Base-by-base conservation (phyloP, 768 basidiomycete genomes). In the Russula foetens region DNA sequence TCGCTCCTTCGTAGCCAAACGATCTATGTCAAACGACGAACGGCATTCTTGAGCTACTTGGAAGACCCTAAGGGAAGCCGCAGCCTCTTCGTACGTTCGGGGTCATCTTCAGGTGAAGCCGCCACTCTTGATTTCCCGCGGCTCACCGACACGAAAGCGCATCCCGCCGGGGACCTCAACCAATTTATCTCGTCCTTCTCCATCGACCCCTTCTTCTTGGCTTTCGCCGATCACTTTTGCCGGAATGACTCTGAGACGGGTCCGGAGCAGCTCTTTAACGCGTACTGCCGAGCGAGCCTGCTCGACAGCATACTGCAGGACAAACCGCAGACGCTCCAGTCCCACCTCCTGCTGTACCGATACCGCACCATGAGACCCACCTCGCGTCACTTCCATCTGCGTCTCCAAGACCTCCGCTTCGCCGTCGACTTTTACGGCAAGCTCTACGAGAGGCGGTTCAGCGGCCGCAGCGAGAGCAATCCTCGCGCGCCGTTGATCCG, bases 51-150 rank as follows among this genome's bases (percentile, higher is more conserved):
- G 47, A 91, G 90, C 69, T 99, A 98, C 69, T 87, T 86, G 5
- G 90, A 94, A 65, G 97, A 98, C 71, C 92, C 97, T 0, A 84
- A 90, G 65, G 96, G 96, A 9, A 95, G 92, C 67, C 82, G 93
- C 48, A 92, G 90, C 71, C 78, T 97, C 12, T 95, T 94, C 67
- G 87, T 94, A 11, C 85, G 91, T 14, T 90, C 92, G 17, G 90
- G 92, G 19, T 84, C 88, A 15, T 88, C 90, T 31, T 82, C 86
- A 5, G 91, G 91, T 2, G 90, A 93, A 66, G 82, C 90, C 3
- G 90, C 90, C 19, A 86, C 83, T 0, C 80, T 95, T 17, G 95
- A 98, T 69, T 89, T 92, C 66, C 90, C 93, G 0, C 84, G 86
- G 62, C 74, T 85, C 47, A 84, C 81, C 11, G 82, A 86, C 61